Conservation (phyloP, 345 rosid species). For the Heritiera fomes region DNA sequence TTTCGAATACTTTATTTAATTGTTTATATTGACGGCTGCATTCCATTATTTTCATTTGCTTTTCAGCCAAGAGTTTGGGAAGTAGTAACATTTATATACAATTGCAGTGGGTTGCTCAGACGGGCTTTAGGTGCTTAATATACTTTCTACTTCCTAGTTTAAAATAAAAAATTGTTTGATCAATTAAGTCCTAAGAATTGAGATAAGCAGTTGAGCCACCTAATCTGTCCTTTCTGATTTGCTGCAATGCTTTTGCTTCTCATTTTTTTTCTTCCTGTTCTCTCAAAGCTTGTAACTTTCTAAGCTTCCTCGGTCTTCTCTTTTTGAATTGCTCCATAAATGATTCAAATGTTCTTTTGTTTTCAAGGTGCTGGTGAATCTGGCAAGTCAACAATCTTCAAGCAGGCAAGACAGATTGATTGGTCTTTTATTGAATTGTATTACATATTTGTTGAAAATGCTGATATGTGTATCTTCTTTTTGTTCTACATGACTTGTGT, state of each 20-base stretch:
- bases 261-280: not conserved
- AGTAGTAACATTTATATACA: not conserved
- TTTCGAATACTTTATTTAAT: not conserved
- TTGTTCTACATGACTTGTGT: constrained; percentile 10
- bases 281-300: constrained; percentile 7
- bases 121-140: constrained; percentile 3
- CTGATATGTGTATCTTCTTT: constrained; percentile 7
- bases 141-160: not conserved
- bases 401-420: constrained; percentile 65
- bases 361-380: constrained; percentile 95
- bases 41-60: not conserved
- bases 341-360: constrained; percentile 19
- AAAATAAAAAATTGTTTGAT: not conserved
- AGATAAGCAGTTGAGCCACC: not conserved
- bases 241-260: not conserved
- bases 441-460: not conserved
- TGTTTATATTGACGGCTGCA: not conserved
- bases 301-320: not conserved
- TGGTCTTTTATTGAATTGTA: not conserved
- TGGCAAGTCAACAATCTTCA: constrained; percentile 97
- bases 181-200: not conserved
- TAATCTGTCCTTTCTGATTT: not conserved
- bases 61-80: not conserved
- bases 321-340: not conserved
- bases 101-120: not conserved